Evolutionary conservation across 306 rosid species (phyloP).

Genomic region (Cicer chorassanicum): DNA sequence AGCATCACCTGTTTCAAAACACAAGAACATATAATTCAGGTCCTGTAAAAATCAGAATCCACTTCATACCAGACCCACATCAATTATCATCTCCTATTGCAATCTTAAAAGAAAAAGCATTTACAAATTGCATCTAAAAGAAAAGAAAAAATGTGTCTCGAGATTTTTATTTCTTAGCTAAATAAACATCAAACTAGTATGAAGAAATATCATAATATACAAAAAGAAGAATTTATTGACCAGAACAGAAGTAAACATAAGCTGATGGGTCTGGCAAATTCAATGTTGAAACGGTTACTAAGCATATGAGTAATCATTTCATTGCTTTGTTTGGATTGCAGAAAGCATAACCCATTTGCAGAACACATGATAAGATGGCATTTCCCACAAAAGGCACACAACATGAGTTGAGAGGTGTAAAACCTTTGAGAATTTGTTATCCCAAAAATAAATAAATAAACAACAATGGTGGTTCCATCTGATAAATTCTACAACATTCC

Average conservation of each 20-base stretch:
- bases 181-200: not conserved
- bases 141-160: not conserved
- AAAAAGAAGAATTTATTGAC: not conserved
- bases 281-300: conserved; percentile 33
- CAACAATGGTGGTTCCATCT: conserved; percentile 12
- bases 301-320: conserved; percentile 9
- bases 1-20: conserved; percentile 82
- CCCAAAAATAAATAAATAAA: not conserved
- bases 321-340: conserved; percentile 15
- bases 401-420: conserved; percentile 24
- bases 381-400: conserved; percentile 34
- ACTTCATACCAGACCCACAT: conserved; percentile 12
- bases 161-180: not conserved
- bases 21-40: conserved; percentile 44
- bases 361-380: conserved; percentile 27
- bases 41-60: conserved; percentile 14
- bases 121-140: conserved; percentile 14
- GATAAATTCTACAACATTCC: conserved; percentile 29
- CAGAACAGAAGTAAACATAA: not conserved
- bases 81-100: conserved; percentile 11
- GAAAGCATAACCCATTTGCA: conserved; percentile 36
- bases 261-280: conserved; percentile 24
- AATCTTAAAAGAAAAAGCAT: not conserved
- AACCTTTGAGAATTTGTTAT: conserved; percentile 20
- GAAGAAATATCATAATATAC: too few species aligned